Base-by-base conservation (phyloP, 2,329 filamentous ascomycete species). In the Claviceps spartinae region DNA sequence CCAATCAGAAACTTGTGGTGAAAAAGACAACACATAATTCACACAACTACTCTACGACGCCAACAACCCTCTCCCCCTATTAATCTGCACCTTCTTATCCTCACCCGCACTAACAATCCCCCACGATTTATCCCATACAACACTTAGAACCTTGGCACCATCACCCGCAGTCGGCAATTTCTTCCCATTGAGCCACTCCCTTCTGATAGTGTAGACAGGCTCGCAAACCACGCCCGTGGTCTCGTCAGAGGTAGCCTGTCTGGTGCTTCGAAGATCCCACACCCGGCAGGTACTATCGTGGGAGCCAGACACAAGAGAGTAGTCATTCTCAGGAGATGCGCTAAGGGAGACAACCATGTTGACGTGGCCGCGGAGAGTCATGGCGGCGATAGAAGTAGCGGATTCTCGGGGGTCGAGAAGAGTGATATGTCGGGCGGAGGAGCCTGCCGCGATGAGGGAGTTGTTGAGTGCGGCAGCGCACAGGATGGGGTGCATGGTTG, bases 31-130 rank as follows among this genome's bases (percentile, higher is more conserved):
- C 30, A 34, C 30, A 11, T 34, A 4, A 11, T 34, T 34, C 30
- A 34, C 30, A 34, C 9, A 34, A 34, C 9, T 34, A 40, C 9
- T 4, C 58, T 65, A 71, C 62, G 63, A 62, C 37, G 65, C 62
- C 45, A 78, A 62, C 44, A 79, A 58, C 53, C 73, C 77, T 56
- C 78, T 75, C 18, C 81, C 83, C 58, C 78, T 77, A 68, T 98
- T 96, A 55, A 98, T 82, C 73, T 98, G 93, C 61, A 98, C 83
- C 72, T 81, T 83, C 72, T 93, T 95, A 65, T 98, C 93, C 76
- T 97, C 90, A 16, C 91, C 89, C 44, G 76, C 89, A 62, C 87
- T 94, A 45, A 96, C 85, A 64, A 98, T 91, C 1, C 93, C 94
- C 63, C 94, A 81, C 6, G 82, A 79, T 65, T 76, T 74, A 67